These are phyloP conservation scores for Onygena corvina DNA, from an alignment of 2,329 filamentous ascomycete genomes.

Conservation along the genomic window DNA sequence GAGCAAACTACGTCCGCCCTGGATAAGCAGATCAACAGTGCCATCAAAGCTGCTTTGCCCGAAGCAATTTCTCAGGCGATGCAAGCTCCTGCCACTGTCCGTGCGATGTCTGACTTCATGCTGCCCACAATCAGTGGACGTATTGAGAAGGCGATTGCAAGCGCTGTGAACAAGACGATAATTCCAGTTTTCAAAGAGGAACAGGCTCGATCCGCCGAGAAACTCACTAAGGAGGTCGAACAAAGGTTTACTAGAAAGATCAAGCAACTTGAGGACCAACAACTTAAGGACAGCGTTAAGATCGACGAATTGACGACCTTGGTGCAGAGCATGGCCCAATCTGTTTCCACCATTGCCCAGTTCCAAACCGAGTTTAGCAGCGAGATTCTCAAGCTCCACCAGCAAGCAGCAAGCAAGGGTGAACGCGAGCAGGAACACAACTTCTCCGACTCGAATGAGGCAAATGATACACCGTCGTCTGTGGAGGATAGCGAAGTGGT, in stretches of 20 bases:
- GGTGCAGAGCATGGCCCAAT: constrained; percentile 44
- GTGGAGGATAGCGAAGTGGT: constrained; percentile 32
- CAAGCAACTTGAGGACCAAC: constrained; percentile 41
- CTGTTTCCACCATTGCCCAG: constrained; percentile 34
- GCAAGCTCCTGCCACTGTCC: constrained; percentile 61
- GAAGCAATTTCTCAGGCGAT: constrained; percentile 54
- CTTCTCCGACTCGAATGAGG: constrained; percentile 13
- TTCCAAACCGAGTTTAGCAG: constrained; percentile 33
- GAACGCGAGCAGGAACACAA: constrained; percentile 13
- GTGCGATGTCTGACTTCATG: constrained; percentile 60
- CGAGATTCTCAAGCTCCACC: constrained; percentile 30
- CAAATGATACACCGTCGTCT: constrained; percentile 10
- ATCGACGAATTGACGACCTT: constrained; percentile 48
- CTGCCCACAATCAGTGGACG: constrained; percentile 52
- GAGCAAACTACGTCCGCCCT: constrained; percentile 56
- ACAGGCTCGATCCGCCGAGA: constrained; percentile 54
- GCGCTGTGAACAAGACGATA: constrained; percentile 51
- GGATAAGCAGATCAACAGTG: constrained; percentile 58
- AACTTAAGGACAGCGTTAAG: constrained; percentile 45
- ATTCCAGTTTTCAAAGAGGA: constrained; percentile 54
- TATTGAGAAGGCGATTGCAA: constrained; percentile 57
- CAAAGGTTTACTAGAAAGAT: constrained; percentile 43
- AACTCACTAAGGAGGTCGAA: constrained; percentile 57
- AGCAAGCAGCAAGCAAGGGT: constrained; percentile 20
- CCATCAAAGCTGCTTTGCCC: constrained; percentile 60